A percentile compares a stretch with the other conserved stretches of the same genome.
phyloP scores from a whole-genome alignment of 768 basidiomycete species.

The Solioccasus polychromus region DNA sequence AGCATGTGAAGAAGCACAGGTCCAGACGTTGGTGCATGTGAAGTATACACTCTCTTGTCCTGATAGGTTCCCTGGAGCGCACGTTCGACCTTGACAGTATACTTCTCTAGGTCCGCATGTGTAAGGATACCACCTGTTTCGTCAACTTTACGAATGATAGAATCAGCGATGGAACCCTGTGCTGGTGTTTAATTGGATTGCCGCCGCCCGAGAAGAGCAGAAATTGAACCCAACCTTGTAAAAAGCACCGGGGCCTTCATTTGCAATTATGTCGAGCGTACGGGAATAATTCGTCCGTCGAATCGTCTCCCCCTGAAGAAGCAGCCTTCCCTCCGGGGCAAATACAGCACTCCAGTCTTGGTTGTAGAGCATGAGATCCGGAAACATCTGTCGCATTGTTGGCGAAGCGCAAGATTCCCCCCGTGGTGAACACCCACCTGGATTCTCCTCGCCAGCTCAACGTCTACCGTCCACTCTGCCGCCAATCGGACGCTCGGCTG shows the following conservation, averaged over 20 bases:
- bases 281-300: slow-evolving; percentile 69
- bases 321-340: slow-evolving; percentile 67
- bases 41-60: slow-evolving; percentile 78
- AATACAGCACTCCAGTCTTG: slow-evolving; percentile 84
- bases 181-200: slow-evolving; percentile 13
- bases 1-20: slow-evolving; percentile 90
- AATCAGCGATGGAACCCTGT: slow-evolving; percentile 79
- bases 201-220: slow-evolving; percentile 6
- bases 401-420: not conserved
- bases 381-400: slow-evolving; percentile 36
- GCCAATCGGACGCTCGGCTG: slow-evolving; percentile 75
- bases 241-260: slow-evolving; percentile 76
- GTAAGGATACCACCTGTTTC: slow-evolving; percentile 79
- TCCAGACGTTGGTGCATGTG: slow-evolving; percentile 82
- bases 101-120: slow-evolving; percentile 68
- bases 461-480: slow-evolving; percentile 73
- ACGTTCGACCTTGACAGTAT: slow-evolving; percentile 62
- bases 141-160: slow-evolving; percentile 67
- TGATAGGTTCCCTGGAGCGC: slow-evolving; percentile 80
- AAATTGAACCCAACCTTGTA: slow-evolving; percentile 54
- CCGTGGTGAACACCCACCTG: slow-evolving; percentile 42
- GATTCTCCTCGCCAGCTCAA: slow-evolving; percentile 72
- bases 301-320: slow-evolving; percentile 75
- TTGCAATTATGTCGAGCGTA: slow-evolving; percentile 72
- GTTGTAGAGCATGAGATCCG: slow-evolving; percentile 57